These are phyloP conservation scores for Colletotrichum cuscutae DNA, from an alignment of 2,329 filamentous ascomycete species.

Conservation along the genomic window DNA sequence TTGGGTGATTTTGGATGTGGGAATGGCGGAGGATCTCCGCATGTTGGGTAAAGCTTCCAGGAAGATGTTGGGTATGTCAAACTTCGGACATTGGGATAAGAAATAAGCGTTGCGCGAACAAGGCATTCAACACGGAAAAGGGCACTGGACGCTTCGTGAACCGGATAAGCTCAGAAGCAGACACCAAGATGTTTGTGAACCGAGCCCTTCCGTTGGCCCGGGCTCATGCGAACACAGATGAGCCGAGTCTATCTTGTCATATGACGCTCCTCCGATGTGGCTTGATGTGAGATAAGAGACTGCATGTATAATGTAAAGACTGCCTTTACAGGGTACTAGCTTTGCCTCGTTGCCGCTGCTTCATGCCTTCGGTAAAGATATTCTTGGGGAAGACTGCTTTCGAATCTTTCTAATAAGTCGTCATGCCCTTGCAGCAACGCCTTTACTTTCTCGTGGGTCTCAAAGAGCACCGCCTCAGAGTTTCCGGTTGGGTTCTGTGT, in stretches of 20 bases:
- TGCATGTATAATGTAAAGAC: background rate
- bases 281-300: background rate
- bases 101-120: background rate
- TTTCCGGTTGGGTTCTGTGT: background rate
- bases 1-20: background rate
- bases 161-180: background rate
- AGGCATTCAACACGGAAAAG: background rate
- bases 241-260: background rate
- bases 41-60: background rate
- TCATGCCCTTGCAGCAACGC: slow-evolving; percentile 8
- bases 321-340: background rate
- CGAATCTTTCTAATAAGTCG: slow-evolving; percentile 29
- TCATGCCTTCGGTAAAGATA: slow-evolving; percentile 13
- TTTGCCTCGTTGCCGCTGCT: background rate
- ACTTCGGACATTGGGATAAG: background rate
- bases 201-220: background rate
- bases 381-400: slow-evolving; percentile 14
- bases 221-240: too few relatives aligned
- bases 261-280: background rate
- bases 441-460: slow-evolving; percentile 11
- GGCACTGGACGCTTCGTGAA: background rate
- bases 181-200: background rate
- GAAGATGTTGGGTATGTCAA: background rate
- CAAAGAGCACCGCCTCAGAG: background rate
- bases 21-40: slow-evolving; percentile 24